Conservation (phyloP, 2,329 filamentous ascomycete species). For the Penicillium sp. region DNA sequence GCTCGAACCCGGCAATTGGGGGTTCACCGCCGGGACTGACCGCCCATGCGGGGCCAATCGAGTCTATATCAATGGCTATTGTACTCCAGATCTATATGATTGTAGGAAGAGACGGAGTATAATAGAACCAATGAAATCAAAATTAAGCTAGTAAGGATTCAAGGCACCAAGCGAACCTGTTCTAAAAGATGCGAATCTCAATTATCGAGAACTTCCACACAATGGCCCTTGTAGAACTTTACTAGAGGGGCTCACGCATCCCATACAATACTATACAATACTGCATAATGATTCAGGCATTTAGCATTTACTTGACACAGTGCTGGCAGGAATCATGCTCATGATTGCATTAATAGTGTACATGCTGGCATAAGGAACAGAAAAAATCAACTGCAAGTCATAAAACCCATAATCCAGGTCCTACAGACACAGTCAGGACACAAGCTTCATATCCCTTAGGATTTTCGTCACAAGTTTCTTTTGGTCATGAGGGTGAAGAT, state of each 20-base stretch:
- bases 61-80: neutral
- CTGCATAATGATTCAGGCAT: neutral
- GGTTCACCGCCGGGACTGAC: neutral
- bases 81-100: neutral
- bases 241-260: neutral
- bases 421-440: conserved; percentile 18
- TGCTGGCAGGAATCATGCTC: neutral
- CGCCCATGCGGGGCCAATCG: neutral
- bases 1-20: neutral
- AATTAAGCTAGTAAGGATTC: neutral
- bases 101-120: neutral
- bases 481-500: conserved; percentile 42
- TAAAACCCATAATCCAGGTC: conserved; percentile 9
- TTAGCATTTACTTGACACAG: neutral
- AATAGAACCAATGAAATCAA: neutral
- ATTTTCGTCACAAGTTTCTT: conserved; percentile 46
- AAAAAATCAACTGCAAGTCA: conserved; percentile 4
- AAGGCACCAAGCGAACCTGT: neutral
- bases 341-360: conserved; percentile 15
- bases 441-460: conserved; percentile 42
- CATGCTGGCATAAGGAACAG: conserved; percentile 11
- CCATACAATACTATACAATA: neutral
- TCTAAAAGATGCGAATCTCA: neutral
- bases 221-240: neutral
- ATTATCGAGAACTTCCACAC: neutral